Conservation (phyloP, 1,139 yeast genomes). For the Candida labiduridarum region DNA sequence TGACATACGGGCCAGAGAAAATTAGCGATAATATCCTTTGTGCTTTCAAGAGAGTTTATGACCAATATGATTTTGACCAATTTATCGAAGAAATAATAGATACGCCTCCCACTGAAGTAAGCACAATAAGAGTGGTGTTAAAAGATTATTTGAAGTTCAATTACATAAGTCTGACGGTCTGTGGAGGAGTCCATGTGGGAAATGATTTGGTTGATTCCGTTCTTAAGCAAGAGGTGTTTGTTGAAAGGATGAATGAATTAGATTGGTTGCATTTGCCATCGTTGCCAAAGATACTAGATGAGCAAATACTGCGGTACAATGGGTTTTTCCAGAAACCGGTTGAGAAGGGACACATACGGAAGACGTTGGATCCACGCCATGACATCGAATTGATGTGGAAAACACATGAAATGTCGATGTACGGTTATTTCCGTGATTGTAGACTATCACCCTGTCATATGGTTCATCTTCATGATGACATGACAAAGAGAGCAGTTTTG, state of each 20-base stretch:
- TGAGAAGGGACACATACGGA: conserved; percentile 1
- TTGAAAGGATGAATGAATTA: conserved; percentile 28
- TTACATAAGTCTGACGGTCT: conserved; percentile 22
- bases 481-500: too few relatives aligned
- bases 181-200: conserved; percentile 9
- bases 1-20: background rate
- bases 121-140: conserved; percentile 9
- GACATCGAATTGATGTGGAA: conserved; percentile 46
- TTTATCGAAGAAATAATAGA: background rate
- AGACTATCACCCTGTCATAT: conserved; percentile 9
- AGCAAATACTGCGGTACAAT: conserved; percentile 26
- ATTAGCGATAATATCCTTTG: background rate
- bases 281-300: conserved; percentile 20
- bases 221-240: conserved; percentile 32
- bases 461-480: conserved; percentile 20
- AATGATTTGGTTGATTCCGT: conserved; percentile 36
- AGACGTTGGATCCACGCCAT: conserved; percentile 35
- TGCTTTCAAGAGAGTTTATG: too few relatives aligned
- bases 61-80: background rate
- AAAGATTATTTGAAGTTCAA: conserved; percentile 21
- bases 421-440: conserved; percentile 26
- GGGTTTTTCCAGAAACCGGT: conserved; percentile 27
- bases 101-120: background rate
- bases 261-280: conserved; percentile 30
- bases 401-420: conserved; percentile 36